These are phyloP conservation scores for Oryza punctata DNA, from an alignment of 176 grass and related monocot genomes.

Conservation along the genomic window DNA sequence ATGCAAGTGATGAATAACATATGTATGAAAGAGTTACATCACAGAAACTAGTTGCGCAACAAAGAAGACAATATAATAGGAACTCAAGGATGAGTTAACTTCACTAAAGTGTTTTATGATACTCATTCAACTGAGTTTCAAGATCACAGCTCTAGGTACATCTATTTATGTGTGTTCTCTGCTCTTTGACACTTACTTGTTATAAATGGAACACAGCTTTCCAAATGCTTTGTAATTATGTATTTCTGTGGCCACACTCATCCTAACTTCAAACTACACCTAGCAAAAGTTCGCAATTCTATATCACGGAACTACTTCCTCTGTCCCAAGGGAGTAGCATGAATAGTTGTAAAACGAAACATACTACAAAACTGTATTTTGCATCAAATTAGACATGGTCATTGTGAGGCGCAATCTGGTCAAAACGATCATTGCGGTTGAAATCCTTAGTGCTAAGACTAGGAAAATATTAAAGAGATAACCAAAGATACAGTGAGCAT, in stretches of 20 bases:
- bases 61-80: conserved; percentile 1
- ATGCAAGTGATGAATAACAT: neutral
- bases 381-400: neutral
- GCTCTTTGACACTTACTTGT: neutral
- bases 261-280: neutral
- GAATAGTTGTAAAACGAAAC: neutral
- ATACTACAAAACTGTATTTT: neutral
- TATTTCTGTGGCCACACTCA: neutral
- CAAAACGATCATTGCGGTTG: neutral
- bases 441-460: conserved; percentile 20
- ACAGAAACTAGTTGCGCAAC: neutral
- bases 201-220: neutral
- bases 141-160: conserved; percentile 15
- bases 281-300: neutral
- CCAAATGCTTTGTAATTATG: neutral
- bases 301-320: neutral
- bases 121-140: neutral
- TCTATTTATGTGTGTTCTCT: neutral
- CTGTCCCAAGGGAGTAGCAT: no score
- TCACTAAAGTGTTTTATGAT: conserved; percentile 21
- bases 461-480: neutral
- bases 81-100: neutral
- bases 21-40: neutral
- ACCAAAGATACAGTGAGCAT: neutral
- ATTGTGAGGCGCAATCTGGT: neutral